Base-by-base conservation (phyloP, 345 rosid species). In the Murraya paniculata region DNA sequence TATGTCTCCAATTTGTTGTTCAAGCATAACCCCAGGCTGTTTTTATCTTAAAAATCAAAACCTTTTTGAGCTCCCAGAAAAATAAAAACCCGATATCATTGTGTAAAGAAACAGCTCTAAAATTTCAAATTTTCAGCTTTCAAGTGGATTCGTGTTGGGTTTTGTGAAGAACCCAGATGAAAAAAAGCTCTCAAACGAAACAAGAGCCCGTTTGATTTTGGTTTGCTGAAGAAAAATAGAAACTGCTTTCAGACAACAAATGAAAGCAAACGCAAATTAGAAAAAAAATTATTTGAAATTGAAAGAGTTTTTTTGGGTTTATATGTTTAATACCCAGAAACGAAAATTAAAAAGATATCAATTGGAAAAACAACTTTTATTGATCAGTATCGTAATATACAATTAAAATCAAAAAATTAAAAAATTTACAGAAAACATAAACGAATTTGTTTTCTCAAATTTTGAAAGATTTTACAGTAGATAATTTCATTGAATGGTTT, bases 21-120 rank as follows among this genome's bases (percentile, higher is more conserved):
- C 68, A 27, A 87, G 77, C 90, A 88, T 84, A 87, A 87, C 80
- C 77, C 81, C 58, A 82, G 81, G 79, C 84, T 74, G 86, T 61
- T 73, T 78, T 80, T 71, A 71, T 67, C 64, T 25, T 30, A 11
- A 45, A 28, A 75, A 75, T 2, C 1, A 21, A 14, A 35, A 64
- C 71, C 50, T 67, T n/a, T 27, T 11, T 31, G 9, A 31, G 72
- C n/a, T 33, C 25, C 10, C 35, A 33, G 6, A 10, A 55, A 74
- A 13, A 11, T 3, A 13, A 4, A 36, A 73, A 70, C 28, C 66
- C 78, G 71, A 69, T 45, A 45, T 11, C 50, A 75, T 48, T 45
- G 9, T 69, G 28, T 53, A 70, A 71, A 80, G 67, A 71, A 66
- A 79, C 68, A 72, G 75, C 82, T 73, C 68, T 7, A 74, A 64